phyloP scores from a whole-genome alignment of 345 rosid genomes.

The Boechera divaricarpa region DNA sequence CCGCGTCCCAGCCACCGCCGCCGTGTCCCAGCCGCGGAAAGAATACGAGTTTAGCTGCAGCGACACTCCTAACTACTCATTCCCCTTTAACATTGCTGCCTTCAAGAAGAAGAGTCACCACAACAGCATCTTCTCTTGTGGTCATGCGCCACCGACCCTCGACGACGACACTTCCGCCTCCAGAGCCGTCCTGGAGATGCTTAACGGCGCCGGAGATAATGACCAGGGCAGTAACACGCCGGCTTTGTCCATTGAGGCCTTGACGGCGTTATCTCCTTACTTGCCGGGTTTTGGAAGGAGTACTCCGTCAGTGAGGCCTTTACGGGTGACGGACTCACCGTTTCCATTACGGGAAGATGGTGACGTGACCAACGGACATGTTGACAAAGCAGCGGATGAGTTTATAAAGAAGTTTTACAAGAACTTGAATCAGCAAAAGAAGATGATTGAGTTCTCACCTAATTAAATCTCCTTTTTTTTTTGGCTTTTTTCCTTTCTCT shows the following conservation, averaged over 20 bases:
- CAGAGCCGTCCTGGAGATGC: constrained; percentile 61
- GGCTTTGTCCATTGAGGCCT: constrained; percentile 39
- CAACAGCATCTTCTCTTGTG: constrained; percentile 62
- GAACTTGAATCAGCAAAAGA: constrained; percentile 64
- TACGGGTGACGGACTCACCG: constrained; percentile 95
- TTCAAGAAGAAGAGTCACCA: constrained; percentile 45
- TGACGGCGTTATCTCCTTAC: constrained; percentile 73
- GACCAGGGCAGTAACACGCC: constrained; percentile 20
- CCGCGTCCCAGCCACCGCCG: constrained; percentile 33
- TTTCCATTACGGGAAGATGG: constrained; percentile 67
- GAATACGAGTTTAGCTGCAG: constrained; percentile 98
- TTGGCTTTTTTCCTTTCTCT: background rate
- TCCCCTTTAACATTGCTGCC: constrained; percentile 49
- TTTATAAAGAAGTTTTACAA: constrained; percentile 77
- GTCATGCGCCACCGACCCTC: constrained; percentile 62
- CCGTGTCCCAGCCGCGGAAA: background rate
- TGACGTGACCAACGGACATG: constrained; percentile 56
- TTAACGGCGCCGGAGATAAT: constrained; percentile 46
- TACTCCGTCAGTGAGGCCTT: constrained; percentile 67
- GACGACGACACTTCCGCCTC: constrained; percentile 63
- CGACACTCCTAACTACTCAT: constrained; percentile 71
- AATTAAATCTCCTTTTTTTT: background rate
- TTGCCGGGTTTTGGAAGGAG: constrained; percentile 71
- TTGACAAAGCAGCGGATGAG: constrained; percentile 82
- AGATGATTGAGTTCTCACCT: constrained; percentile 40